Evolutionary conservation across 2,329 filamentous ascomycete species (phyloP).

Genomic region (Fusarium subglutinans): DNA sequence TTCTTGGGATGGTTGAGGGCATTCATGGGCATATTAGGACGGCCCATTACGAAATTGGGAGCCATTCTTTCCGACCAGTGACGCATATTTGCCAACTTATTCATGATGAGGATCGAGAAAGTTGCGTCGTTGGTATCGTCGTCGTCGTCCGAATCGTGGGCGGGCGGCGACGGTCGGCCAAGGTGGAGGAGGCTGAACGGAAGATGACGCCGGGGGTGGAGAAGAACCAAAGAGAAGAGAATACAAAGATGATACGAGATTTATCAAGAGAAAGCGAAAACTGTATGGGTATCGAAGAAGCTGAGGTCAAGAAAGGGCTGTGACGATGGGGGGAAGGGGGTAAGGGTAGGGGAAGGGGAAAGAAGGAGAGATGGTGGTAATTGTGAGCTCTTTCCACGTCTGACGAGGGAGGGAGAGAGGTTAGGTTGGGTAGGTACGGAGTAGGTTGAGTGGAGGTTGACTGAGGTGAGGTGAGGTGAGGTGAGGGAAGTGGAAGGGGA

Average conservation of each 20-base stretch:
- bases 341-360: constrained; percentile 22
- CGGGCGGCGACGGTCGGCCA: constrained; percentile 42
- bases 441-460: constrained; percentile 24
- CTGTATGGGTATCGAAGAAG: constrained; percentile 39
- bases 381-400: constrained; percentile 45
- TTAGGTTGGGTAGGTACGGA: not conserved
- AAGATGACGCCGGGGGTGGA: constrained; percentile 34
- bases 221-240: constrained; percentile 30
- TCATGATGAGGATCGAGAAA: constrained; percentile 61
- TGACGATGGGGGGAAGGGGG: constrained; percentile 15
- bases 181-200: constrained; percentile 35
- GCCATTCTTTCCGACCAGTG: constrained; percentile 77
- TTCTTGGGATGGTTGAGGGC: constrained; percentile 68
- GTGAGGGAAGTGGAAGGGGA: constrained; percentile 19
- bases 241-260: constrained; percentile 32
- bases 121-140: constrained; percentile 33
- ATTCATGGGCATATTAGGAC: constrained; percentile 65
- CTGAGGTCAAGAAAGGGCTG: constrained; percentile 36
- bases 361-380: constrained; percentile 41
- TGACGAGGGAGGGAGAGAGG: constrained; percentile 39
- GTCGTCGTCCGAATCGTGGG: constrained; percentile 42
- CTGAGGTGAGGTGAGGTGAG: constrained; percentile 3
- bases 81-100: constrained; percentile 77
- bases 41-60: constrained; percentile 73
- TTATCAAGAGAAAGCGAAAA: constrained; percentile 33